Percentiles rank a stretch among this genome's conserved stretches.
Conservation (phyloP, 2,329 filamentous ascomycete genomes). For the Phaeophleospora eucalypticola region DNA sequence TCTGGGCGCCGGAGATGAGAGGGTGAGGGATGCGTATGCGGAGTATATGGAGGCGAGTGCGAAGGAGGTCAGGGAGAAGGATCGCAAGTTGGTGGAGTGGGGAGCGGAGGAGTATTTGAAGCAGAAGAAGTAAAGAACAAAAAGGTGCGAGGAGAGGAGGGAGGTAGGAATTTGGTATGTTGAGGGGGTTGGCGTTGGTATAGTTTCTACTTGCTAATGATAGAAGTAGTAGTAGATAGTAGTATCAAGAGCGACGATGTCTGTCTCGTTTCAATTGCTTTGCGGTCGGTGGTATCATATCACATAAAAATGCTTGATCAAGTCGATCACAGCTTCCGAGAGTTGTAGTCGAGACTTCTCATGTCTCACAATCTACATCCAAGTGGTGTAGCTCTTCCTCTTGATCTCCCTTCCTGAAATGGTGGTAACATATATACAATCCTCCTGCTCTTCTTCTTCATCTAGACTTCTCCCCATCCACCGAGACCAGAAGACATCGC, state of each 20-base stretch:
- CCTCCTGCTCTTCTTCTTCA: neutral
- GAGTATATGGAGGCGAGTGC: constrained; percentile 61
- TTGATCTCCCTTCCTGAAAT: too few species aligned
- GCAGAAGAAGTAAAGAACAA: constrained; percentile 23
- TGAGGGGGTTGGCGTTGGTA: too few species aligned
- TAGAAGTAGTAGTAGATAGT: too few species aligned
- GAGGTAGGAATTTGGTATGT: neutral
- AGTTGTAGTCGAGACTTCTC: neutral
- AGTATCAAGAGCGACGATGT: neutral
- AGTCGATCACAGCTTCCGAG: neutral
- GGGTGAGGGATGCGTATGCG: constrained; percentile 56
- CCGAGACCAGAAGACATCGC: constrained; percentile 50
- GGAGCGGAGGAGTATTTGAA: constrained; percentile 37
- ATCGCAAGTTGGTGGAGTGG: constrained; percentile 51
- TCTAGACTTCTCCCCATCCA: constrained; percentile 70
- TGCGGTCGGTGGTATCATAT: neutral
- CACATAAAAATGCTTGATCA: neutral
- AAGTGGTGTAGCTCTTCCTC: neutral
- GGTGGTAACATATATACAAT: too few species aligned
- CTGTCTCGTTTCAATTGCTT: neutral
- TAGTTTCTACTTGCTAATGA: too few species aligned
- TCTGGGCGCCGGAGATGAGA: constrained; percentile 43
- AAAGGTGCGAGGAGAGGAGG: too few species aligned
- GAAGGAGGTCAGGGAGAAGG: constrained; percentile 62
- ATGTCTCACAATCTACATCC: neutral